Evolutionary conservation across 306 rosid species (phyloP).

Genomic region (Argentina anserina): DNA sequence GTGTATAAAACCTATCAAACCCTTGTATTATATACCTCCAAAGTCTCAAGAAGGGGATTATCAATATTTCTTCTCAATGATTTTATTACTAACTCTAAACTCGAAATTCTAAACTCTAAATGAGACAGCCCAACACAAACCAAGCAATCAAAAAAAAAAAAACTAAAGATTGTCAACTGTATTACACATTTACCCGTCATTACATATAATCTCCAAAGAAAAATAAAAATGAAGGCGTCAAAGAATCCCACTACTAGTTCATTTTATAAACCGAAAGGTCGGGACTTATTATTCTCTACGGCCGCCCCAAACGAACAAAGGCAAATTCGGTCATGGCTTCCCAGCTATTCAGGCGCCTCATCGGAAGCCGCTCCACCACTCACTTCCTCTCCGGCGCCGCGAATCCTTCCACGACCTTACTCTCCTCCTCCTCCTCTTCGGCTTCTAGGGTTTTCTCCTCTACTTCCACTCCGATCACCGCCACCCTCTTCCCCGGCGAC

Average conservation of each 20-base stretch:
- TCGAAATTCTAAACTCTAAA: too few relatives aligned
- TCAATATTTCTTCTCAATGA: too few relatives aligned
- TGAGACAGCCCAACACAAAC: too few relatives aligned
- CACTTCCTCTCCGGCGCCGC: conserved; percentile 32
- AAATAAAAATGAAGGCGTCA: not conserved
- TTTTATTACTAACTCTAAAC: too few relatives aligned
- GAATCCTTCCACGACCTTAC: conserved; percentile 18
- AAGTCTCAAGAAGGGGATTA: too few relatives aligned
- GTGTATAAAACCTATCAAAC: too few relatives aligned
- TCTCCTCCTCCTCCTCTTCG: not conserved
- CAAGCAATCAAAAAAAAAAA: too few relatives aligned
- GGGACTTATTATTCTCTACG: not conserved
- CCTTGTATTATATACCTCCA: too few relatives aligned
- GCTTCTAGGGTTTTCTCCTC: conserved; percentile 58
- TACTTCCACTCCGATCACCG: conserved; percentile 58
- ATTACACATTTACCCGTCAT: not conserved
- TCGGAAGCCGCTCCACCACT: conserved; percentile 44
- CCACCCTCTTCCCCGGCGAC: conserved; percentile 97
- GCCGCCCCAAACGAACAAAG: not conserved
- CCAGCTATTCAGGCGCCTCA: conserved; percentile 59
- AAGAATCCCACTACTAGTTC: not conserved
- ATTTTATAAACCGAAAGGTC: not conserved
- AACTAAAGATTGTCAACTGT: not conserved
- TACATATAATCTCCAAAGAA: too few relatives aligned
- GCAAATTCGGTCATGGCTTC: conserved; percentile 48